Evolutionary conservation across 1,284 basidiomycete species (phyloP), one percentile per base, ranked within the genome.

Genomic region (Chiua sp.): DNA sequence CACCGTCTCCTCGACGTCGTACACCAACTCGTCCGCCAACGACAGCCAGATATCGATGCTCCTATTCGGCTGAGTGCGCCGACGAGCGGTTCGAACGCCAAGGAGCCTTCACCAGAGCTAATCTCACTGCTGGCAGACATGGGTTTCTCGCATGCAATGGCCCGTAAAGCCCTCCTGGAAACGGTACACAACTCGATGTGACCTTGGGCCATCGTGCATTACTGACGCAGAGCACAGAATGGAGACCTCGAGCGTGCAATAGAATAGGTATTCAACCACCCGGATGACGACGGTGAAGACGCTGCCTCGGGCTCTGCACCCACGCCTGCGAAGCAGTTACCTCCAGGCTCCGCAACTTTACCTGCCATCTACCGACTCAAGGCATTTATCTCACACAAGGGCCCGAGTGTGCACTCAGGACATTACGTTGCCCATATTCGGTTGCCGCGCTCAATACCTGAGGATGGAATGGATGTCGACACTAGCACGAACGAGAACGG

Each of bases 211-310:
- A 20, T 7, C 20, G 28, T n/a, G 47, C 12, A 5, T n/a, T 2
- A 11, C 32, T 59, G 18, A 65, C 10, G 4, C 5, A 15, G 4
- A 5, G 22, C 3, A 22, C 66, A 96, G 90, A 80, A 79, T 48
- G 89, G 89, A 22, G 86, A 94, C 68, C 76, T 87, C 0, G 96
- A 97, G 67, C 85, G 91, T 28, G 96, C 96, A 0, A 87, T 98
- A 4, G 96, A 98, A 65, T 99, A 98, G 97, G 79, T 98, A n/a
- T 98, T 99, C 78, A 94, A 86, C 62, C 93, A 99, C 70, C 92
- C 96, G 0, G 94, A 94, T 59, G 96, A 98, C 67, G 81, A 75
- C 2, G 95, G 94, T 23, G 88, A 92, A 68, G 87, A 88, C 20
- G 67, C 71, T 20, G 63, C 72, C 2, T 65, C 71, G 22, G 52